A percentile compares a stretch with the other conserved stretches of the same genome.
phyloP scores from a whole-genome alignment of 164 flowering plant genomes.

The Tinospora cordifolia region DNA sequence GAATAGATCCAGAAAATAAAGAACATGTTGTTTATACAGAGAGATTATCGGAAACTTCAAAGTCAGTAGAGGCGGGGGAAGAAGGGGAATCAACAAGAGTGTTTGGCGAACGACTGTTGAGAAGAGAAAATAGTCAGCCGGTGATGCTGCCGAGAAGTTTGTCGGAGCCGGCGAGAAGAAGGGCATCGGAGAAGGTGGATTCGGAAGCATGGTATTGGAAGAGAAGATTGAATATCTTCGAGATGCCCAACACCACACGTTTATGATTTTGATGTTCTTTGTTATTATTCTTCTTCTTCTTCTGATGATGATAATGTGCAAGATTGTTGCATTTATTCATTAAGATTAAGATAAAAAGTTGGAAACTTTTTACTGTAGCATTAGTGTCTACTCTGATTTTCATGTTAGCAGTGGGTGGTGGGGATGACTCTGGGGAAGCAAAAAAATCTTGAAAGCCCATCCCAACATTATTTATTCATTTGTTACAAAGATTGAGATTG shows the following conservation, averaged over 20 bases:
- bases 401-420: neutral
- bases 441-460: neutral
- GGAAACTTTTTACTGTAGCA: neutral
- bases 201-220: constrained; percentile 4
- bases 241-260: constrained; percentile 12
- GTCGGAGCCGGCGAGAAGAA: constrained; percentile 48
- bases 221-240: constrained; percentile 21
- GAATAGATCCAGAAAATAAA: constrained; percentile 19
- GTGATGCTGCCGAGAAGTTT: constrained; percentile 35
- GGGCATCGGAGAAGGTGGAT: constrained; percentile 12
- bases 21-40: constrained; percentile 14
- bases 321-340: neutral
- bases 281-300: neutral
- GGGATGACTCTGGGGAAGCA: neutral
- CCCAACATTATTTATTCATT: no score
- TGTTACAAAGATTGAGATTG: no score
- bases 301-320: neutral
- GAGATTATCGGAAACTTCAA: constrained; percentile 9
- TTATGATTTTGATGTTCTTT: constrained; percentile 19
- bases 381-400: neutral
- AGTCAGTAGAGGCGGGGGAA: neutral
- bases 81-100: neutral
- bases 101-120: no score
- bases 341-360: neutral
- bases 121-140: constrained; percentile 10